A percentile compares a stretch with the other conserved stretches of the same genome.
Evolutionary conservation across 805 yeast genomes (phyloP).

Genomic region (Kazachstania africana): DNA sequence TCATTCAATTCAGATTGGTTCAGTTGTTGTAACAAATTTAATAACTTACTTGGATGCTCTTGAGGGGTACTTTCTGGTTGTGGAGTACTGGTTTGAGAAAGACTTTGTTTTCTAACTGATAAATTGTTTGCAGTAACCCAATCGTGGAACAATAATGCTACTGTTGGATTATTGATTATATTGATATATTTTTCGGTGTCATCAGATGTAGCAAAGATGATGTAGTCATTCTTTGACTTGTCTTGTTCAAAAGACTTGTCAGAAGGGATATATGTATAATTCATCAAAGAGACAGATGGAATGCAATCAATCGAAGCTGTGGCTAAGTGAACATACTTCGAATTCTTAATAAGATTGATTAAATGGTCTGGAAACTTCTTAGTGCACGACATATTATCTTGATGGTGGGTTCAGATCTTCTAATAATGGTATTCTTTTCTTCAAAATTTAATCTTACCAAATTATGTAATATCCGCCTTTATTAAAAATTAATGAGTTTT

Average conservation of each 20-base stretch:
- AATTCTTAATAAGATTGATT: slow-evolving; percentile 38
- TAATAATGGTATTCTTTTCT: background rate
- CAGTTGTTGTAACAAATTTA: slow-evolving; percentile 57
- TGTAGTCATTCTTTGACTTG: slow-evolving; percentile 29
- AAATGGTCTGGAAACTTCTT: slow-evolving; percentile 30
- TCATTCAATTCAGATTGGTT: slow-evolving; percentile 73
- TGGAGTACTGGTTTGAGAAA: slow-evolving; percentile 23
- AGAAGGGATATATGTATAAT: slow-evolving; percentile 56
- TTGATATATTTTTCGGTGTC: slow-evolving; percentile 67
- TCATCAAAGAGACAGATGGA: slow-evolving; percentile 90
- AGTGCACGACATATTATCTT: slow-evolving; percentile 20
- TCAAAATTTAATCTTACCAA: too few species aligned
- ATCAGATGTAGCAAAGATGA: slow-evolving; percentile 62
- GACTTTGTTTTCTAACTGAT: slow-evolving; percentile 21
- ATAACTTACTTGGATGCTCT: slow-evolving; percentile 31
- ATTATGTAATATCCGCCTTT: background rate
- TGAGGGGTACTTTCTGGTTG: slow-evolving; percentile 5
- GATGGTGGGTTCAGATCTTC: background rate
- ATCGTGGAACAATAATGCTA: slow-evolving; percentile 78
- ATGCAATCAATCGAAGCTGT: slow-evolving; percentile 53
- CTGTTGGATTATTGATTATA: slow-evolving; percentile 58
- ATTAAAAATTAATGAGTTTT: background rate
- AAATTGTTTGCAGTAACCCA: slow-evolving; percentile 59
- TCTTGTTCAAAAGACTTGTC: slow-evolving; percentile 28
- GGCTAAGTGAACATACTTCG: slow-evolving; percentile 73